Conservation (phyloP, 805 yeast species). For the Millerozyma miso region DNA sequence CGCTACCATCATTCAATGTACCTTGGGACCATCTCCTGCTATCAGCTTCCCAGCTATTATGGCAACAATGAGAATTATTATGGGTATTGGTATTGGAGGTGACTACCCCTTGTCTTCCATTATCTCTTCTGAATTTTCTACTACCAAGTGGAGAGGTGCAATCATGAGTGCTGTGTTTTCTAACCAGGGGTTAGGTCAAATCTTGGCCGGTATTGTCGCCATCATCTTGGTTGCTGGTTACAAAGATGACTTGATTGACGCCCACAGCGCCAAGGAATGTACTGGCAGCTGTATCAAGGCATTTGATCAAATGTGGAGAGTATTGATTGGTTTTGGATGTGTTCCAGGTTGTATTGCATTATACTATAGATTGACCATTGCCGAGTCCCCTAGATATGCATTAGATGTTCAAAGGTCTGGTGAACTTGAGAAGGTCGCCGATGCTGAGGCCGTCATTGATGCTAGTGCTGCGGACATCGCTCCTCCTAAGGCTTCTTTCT, state of each 20-base stretch:
- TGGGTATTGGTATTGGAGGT: conserved; percentile 98
- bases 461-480: conserved; percentile 32
- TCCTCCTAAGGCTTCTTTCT: conserved; percentile 79
- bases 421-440: conserved; percentile 51
- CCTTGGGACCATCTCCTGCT: conserved; percentile 67
- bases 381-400: conserved; percentile 90
- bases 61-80: conserved; percentile 72
- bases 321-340: conserved; percentile 82
- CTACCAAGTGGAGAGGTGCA: conserved; percentile 98
- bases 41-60: conserved; percentile 70
- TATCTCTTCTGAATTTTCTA: conserved; percentile 86
- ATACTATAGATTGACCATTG: conserved; percentile 89
- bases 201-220: conserved; percentile 81
- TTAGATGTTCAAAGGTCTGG: conserved; percentile 66
- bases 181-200: conserved; percentile 96
- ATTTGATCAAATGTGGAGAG: conserved; percentile 93
- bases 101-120: conserved; percentile 93
- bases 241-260: conserved; percentile 55
- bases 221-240: conserved; percentile 72
- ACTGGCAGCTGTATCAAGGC: conserved; percentile 66
- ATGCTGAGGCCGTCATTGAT: conserved; percentile 42
- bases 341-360: conserved; percentile 83
- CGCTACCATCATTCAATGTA: conserved; percentile 76
- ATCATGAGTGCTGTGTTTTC: conserved; percentile 96
- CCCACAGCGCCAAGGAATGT: conserved; percentile 57